These are phyloP conservation scores for Microascus cirrosus DNA, from an alignment of 2,329 filamentous ascomycete genomes.

Conservation along the genomic window DNA sequence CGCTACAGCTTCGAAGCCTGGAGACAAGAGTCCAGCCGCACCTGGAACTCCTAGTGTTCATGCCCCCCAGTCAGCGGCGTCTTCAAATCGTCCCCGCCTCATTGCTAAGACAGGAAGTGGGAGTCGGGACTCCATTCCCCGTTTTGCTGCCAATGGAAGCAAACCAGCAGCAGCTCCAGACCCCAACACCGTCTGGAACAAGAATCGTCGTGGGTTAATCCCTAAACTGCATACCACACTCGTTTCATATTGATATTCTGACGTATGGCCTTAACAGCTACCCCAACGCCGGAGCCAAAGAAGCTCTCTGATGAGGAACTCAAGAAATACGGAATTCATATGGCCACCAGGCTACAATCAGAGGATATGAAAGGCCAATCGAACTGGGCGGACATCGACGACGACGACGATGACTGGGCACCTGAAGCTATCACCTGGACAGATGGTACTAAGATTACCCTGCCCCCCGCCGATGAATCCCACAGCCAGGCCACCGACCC, in stretches of 20 bases:
- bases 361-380: constrained; percentile 65
- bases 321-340: constrained; percentile 76
- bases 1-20: constrained; percentile 33
- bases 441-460: constrained; percentile 72
- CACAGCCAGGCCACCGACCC: constrained; percentile 3
- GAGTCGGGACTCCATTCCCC: constrained; percentile 35
- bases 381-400: constrained; percentile 85
- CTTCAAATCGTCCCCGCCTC: constrained; percentile 55
- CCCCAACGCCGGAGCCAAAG: constrained; percentile 59
- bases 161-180: constrained; percentile 49
- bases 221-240: constrained; percentile 7
- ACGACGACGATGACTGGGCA: constrained; percentile 80
- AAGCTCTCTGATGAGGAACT: constrained; percentile 82
- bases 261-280: constrained; percentile 28
- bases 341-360: constrained; percentile 66
- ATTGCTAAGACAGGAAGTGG: constrained; percentile 63
- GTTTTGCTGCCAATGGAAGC: constrained; percentile 41
- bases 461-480: constrained; percentile 50
- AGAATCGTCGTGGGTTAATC: constrained; percentile 60
- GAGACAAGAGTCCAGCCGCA: constrained; percentile 36
- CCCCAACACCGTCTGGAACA: constrained; percentile 73
- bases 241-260: constrained; percentile 11
- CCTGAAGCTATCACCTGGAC: constrained; percentile 81
- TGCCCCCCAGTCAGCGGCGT: constrained; percentile 25
- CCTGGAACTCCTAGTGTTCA: constrained; percentile 25